Base-by-base conservation (phyloP, 2,329 filamentous ascomycete genomes). In the Aspergillus fumigatus region DNA sequence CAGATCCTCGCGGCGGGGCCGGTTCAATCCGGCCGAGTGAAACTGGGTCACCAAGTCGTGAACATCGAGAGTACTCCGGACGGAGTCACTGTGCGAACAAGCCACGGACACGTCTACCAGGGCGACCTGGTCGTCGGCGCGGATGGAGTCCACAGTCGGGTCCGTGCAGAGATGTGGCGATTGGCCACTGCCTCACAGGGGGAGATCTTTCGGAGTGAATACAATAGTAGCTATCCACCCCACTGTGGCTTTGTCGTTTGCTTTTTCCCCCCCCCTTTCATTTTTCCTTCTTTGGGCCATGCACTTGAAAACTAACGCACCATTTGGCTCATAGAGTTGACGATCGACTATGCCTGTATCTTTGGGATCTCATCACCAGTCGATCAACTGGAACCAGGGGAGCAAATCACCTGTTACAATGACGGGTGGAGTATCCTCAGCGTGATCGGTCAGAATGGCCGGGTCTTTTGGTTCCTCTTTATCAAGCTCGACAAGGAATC, bases 121-220 rank as follows among this genome's bases (percentile, higher is more conserved):
- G 76, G 73, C 0, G 62, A 73, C 53, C 57, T 80, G 11, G 62
- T 76, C 4, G 63, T 77, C 14, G 77, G 75, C 10, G 74, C 75
- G 4, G 77, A 80, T 54, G 76, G 77, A 21, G 70, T 75, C 1
- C 72, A 77, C 59, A 78, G 75, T 62, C 67, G 59, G 35, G 68
- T 73, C 10, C 69, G 74, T 2, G 56, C 58, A 3, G 68, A 73
- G 48, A 75, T 79, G 65, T 70, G 67, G 60, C 55, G 60, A 9
- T 29, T 61, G 2, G 61, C 61, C 4, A 53, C 56, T 6, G 26
- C 26, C 3, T 27, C 26, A 9, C 5, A 27, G 14, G 50, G 52
- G 27, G 48, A 59, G 1, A 48, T 50, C 10, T 51, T 51, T 27
- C 53, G 54, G 3, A 50, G 10, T 19, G 59, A 65, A 47, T 58